Percentiles rank a stretch among this genome's conserved stretches.
phyloP scores from a whole-genome alignment of 2,329 filamentous ascomycete genomes.

The Ceratocystis albifundus region DNA sequence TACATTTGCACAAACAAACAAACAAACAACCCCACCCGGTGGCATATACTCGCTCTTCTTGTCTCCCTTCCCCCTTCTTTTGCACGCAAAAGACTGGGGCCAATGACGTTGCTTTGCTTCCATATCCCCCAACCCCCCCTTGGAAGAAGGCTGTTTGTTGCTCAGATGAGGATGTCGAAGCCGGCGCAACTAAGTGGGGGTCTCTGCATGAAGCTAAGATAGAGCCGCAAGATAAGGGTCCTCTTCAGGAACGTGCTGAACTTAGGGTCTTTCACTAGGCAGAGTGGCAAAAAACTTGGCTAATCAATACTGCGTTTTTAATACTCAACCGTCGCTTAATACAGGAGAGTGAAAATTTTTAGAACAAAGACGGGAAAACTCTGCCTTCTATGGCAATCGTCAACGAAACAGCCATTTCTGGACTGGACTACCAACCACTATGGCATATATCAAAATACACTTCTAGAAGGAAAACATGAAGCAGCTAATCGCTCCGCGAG shows the following conservation, averaged over 20 bases:
- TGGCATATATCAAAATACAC: not conserved
- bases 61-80: not conserved
- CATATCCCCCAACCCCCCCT: not conserved
- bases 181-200: constrained; percentile 17
- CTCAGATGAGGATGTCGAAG: constrained; percentile 22
- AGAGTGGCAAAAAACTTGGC: not conserved
- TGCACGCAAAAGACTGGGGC: not conserved
- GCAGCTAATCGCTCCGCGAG: not conserved
- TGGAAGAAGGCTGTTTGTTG: not conserved
- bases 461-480: not conserved
- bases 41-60: not conserved
- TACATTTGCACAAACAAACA: not conserved
- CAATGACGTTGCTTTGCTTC: constrained; percentile 21
- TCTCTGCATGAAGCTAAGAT: constrained; percentile 9
- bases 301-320: not conserved
- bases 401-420: not conserved
- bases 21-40: not conserved
- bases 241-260: constrained; percentile 5
- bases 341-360: not conserved
- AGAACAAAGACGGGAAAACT: not conserved
- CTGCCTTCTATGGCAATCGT: not conserved
- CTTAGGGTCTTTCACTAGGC: constrained; percentile 2
- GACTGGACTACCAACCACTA: not conserved
- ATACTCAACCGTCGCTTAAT: not conserved
- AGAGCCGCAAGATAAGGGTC: constrained; percentile 8